These are phyloP conservation scores for Pulveroboletus sp. DNA, from an alignment of 768 basidiomycete genomes.

Conservation along the genomic window DNA sequence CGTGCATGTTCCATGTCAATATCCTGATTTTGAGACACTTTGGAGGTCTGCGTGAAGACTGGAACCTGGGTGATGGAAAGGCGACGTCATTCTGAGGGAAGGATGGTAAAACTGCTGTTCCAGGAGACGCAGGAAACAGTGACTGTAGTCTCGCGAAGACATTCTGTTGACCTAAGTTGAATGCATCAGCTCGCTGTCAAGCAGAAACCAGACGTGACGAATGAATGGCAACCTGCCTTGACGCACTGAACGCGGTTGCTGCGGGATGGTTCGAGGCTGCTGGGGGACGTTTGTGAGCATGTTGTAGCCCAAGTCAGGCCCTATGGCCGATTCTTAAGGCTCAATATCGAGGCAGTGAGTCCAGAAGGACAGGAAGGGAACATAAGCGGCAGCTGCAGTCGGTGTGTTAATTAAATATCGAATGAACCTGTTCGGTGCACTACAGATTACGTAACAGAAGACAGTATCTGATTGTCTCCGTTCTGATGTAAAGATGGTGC, in stretches of 20 bases:
- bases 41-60: slow-evolving; percentile 23
- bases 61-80: slow-evolving; percentile 21
- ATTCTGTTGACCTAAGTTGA: slow-evolving; percentile 32
- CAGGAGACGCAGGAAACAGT: slow-evolving; percentile 41
- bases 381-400: slow-evolving; percentile 19
- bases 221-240: slow-evolving; percentile 14
- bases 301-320: slow-evolving; percentile 17
- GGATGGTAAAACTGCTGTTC: slow-evolving; percentile 15
- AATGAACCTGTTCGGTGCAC: slow-evolving; percentile 23
- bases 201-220: slow-evolving; percentile 3
- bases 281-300: slow-evolving; percentile 22
- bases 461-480: too few species aligned
- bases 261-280: slow-evolving; percentile 14
- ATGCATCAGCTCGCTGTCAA: slow-evolving; percentile 1
- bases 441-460: slow-evolving; percentile 20
- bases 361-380: slow-evolving; percentile 14
- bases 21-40: slow-evolving; percentile 63
- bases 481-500: too few species aligned
- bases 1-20: slow-evolving; percentile 85
- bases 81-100: slow-evolving; percentile 18
- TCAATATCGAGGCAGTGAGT: slow-evolving; percentile 20
- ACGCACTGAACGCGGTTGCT: slow-evolving; percentile 13
- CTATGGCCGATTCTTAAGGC: slow-evolving; percentile 29
- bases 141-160: slow-evolving; percentile 50
- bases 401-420: slow-evolving; percentile 8